Base-by-base conservation (phyloP, 768 basidiomycete genomes). In the Pleurotus cornucopiae region DNA sequence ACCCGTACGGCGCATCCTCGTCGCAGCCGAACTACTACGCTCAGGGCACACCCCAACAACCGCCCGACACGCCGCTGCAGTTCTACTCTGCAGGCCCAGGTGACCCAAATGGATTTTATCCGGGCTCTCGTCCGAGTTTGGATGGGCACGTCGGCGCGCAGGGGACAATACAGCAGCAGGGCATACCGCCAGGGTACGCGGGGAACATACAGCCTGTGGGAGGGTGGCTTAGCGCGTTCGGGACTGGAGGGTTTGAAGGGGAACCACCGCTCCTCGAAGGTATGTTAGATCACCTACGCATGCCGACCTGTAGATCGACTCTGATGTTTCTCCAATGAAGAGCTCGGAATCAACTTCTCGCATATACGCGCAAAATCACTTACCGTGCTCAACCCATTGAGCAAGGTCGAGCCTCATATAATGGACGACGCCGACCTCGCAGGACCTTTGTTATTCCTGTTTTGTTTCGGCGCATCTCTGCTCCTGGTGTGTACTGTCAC, bases 341-440 rank as follows among this genome's bases (percentile, higher is more conserved):
- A 98, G 69, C 85, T 99, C 37, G 97, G 97, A 40, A 95, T 99
- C 69, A 98, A 99, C 74, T 97, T 98, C 62, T 84, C 86, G 37
- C 97, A 99, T 68, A 98, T 99, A 71, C 83, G 89, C 37, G 86
- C 83, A 56, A 99, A 98, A 76, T 91, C 94, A 20, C 72, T 95
- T 71, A 94, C 97, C 0, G 97, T 98, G 6, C 83, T 99, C 49
- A 98, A 99, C 65, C 97, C 97, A 3, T 74, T 98, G 18, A 80
- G 83, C 57, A 77, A 77, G 49, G 83, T 95, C 30, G 88, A 97
- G 59, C 91, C 89, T 60, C 88, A 82, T 57, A 98, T 99, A 58
- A 99, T 99, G 97, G 97, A 99, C 70, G 97, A 99, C 64, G 95
- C 96, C 18, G 97, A 99, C 73, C 80, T 99, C 26, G 94, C 96